phyloP scores from a whole-genome alignment of 31 red algal genomes.

The Asparagopsis taxiformis region DNA sequence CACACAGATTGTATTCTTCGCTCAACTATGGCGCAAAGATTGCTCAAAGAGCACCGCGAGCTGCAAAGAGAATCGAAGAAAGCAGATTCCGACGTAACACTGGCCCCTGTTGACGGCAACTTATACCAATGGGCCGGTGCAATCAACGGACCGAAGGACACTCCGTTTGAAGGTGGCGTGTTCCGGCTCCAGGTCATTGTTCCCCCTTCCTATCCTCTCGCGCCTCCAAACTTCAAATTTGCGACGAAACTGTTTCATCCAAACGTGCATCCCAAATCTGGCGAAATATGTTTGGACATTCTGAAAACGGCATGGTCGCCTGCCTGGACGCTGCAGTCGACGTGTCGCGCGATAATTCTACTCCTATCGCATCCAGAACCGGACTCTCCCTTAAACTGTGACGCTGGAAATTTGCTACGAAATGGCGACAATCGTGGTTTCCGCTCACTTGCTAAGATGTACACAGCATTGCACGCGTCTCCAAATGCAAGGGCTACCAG shows the following conservation, averaged over 20 bases:
- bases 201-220: conserved; percentile 79
- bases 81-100: conserved; percentile 57
- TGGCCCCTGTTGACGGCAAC: conserved; percentile 77
- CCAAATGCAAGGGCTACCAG: not conserved
- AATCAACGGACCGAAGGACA: conserved; percentile 73
- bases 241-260: conserved; percentile 93
- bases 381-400: conserved; percentile 94
- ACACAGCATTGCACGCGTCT: conserved; percentile 72
- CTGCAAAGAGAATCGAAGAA: conserved; percentile 69
- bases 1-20: too few species aligned
- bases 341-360: conserved; percentile 83
- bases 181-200: conserved; percentile 77
- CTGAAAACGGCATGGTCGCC: conserved; percentile 94
- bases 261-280: conserved; percentile 93
- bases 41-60: conserved; percentile 87
- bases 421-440: conserved; percentile 86
- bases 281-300: conserved; percentile 97
- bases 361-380: conserved; percentile 91
- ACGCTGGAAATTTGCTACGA: conserved; percentile 96
- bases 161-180: conserved; percentile 78
- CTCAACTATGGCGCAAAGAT: conserved; percentile 53
- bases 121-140: conserved; percentile 74
- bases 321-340: conserved; percentile 92
- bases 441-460: conserved; percentile 96
- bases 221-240: conserved; percentile 82